Conservation (phyloP, 257 asterid species). For the Solanum verrucosum region DNA sequence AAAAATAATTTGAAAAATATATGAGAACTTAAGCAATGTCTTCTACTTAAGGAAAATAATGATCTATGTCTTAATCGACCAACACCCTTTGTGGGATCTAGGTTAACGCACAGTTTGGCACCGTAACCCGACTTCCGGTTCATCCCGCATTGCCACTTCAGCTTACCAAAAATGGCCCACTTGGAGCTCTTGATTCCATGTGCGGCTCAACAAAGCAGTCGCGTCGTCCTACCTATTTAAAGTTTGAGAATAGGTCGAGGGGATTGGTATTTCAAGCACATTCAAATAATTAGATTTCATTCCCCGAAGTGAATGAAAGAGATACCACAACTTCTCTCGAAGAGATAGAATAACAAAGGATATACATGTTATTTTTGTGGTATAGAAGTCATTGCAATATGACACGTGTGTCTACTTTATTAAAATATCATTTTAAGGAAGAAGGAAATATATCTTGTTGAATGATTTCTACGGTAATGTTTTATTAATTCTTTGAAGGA, state of each 20-base stretch:
- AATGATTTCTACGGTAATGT: neutral
- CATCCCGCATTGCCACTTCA: neutral
- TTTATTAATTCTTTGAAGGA: neutral
- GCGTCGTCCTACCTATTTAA: neutral
- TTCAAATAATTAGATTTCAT: neutral
- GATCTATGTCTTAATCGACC: too few species aligned
- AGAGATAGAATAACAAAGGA: neutral
- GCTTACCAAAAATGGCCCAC: neutral
- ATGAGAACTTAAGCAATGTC: neutral
- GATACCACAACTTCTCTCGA: neutral
- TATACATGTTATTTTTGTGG: neutral
- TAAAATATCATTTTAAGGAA: too few species aligned
- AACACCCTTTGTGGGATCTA: neutral
- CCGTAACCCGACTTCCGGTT: neutral
- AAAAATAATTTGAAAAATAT: too few species aligned
- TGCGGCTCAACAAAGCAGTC: neutral
- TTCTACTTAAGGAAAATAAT: too few species aligned
- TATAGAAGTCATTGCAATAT: neutral
- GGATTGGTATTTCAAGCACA: neutral
- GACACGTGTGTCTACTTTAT: neutral
- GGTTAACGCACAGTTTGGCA: neutral
- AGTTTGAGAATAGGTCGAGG: neutral
- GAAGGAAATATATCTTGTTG: neutral
- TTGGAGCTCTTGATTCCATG: neutral
- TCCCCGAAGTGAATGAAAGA: neutral